Evolutionary conservation across 108 stramenopile species (phyloP), one percentile per base, ranked within the genome.

Genomic region (Cyclotella cryptica): DNA sequence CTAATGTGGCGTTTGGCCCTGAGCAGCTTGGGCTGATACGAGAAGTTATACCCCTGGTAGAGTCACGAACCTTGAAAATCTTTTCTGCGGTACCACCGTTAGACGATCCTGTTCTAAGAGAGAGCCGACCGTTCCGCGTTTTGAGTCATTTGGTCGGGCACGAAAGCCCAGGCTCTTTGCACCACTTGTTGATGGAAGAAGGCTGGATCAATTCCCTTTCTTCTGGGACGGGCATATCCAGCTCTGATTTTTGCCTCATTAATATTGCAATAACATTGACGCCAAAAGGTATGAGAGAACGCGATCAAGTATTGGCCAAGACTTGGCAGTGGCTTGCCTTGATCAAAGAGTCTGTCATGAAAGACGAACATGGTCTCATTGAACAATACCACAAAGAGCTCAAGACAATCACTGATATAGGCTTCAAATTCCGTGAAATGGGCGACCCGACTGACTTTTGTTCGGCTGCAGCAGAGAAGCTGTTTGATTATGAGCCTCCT

Each of bases 101-200:
- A 26, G 89, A 91, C 64, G 94, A 95, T 81, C 94, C 92, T 0
- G 86, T 85, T 0, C 57, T 95, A 12, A 76, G 66, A 40, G 72
- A 85, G 44, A 74, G 70, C 24, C 91, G 85, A 55, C 98, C 98
- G 9, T 80, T 90, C 75, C 85, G 96, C 6, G 93, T 97, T 18
- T 26, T 98, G 13, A 87, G 94, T 22, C 98, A 99, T 66, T 83
- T 99, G 51, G 80, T 99, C 13, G 99, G 99, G 26, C 98, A 99
- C 78, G 99, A 99, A 90, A 90, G 97, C 65, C 90, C 92, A 10
- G 98, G 98, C 41, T 89, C 86, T 49, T 74, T 98, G 62, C 92
- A 98, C 74, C 71, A 85, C 35, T 52, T 92, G 53, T 85, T 99
- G 52, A 89, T 89, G 47, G 86, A 86, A 45, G 76, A 77, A 29